A percentile compares a stretch with the other conserved stretches of the same genome.
Evolutionary conservation across 176 grass and related monocot species (phyloP).

Genomic region (Hordeum vulgare): DNA sequence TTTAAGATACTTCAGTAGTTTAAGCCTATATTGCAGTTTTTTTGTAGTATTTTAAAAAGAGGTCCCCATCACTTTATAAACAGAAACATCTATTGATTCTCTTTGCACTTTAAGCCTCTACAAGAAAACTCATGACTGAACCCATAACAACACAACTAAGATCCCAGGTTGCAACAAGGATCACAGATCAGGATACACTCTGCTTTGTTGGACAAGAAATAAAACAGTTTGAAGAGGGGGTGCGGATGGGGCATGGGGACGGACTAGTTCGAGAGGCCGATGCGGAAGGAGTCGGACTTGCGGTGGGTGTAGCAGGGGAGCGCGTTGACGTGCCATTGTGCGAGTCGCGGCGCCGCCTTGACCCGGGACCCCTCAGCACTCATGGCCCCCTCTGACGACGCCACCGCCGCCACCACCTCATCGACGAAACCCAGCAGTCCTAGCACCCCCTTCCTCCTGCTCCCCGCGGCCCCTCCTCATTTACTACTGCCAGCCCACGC

Average conservation of each 20-base stretch:
- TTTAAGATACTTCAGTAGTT: too few species aligned
- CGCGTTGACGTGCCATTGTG: conserved; percentile 86
- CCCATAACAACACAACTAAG: neutral
- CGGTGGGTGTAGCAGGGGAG: conserved; percentile 72
- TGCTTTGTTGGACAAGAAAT: neutral
- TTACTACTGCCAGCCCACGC: conserved; percentile 19
- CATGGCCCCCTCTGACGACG: conserved; percentile 46
- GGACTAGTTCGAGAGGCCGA: conserved; percentile 97
- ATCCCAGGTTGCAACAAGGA: neutral
- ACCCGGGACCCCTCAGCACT: conserved; percentile 52
- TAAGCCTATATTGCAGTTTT: too few species aligned
- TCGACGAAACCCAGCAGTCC: conserved; percentile 92
- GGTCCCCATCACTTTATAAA: too few species aligned
- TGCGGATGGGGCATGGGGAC: neutral
- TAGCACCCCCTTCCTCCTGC: conserved; percentile 79
- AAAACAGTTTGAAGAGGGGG: neutral
- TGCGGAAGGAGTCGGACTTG: conserved; percentile 84
- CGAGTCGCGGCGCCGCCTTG: conserved; percentile 74
- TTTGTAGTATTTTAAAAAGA: too few species aligned
- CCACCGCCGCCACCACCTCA: conserved; percentile 86
- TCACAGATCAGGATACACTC: neutral
- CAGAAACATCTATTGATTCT: too few species aligned
- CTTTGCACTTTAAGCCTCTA: too few species aligned
- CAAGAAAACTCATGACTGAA: neutral
- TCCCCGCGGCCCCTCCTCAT: conserved; percentile 41